Evolutionary conservation across 495 filamentous ascomycete species (phyloP).

Genomic region (Podospora australis): DNA sequence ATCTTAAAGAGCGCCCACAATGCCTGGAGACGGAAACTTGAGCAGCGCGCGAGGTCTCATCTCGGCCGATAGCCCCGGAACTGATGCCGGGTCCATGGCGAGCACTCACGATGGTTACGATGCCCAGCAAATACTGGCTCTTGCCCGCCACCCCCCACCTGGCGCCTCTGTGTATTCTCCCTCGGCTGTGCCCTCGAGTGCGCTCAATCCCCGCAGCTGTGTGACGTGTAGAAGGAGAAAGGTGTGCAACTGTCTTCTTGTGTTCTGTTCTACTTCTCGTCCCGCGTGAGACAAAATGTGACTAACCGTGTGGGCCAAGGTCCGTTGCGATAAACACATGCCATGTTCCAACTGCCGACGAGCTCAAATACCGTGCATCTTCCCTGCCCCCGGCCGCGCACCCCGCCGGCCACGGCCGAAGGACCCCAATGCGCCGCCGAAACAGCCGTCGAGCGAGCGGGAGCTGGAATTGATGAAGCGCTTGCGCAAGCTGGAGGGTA

Average conservation of each 20-base stretch:
- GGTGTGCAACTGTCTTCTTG: slow-evolving; percentile 38
- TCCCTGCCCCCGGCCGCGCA: slow-evolving; percentile 75
- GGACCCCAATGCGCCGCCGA: slow-evolving; percentile 47
- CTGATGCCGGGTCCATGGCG: slow-evolving; percentile 9
- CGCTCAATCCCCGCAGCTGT: slow-evolving; percentile 65
- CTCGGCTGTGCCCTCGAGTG: slow-evolving; percentile 29
- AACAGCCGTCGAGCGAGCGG: slow-evolving; percentile 47
- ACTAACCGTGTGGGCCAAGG: slow-evolving; percentile 14
- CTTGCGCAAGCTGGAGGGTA: slow-evolving; percentile 70
- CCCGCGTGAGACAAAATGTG: neutral
- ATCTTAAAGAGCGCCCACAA: neutral
- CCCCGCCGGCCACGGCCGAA: slow-evolving; percentile 60
- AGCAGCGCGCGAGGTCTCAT: slow-evolving; percentile 1
- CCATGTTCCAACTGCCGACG: slow-evolving; percentile 82
- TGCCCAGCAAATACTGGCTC: slow-evolving; percentile 60
- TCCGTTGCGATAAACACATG: slow-evolving; percentile 73
- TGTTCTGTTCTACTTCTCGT: neutral
- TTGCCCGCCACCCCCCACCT: slow-evolving; percentile 60
- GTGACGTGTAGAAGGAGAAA: slow-evolving; percentile 79
- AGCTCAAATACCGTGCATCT: slow-evolving; percentile 73
- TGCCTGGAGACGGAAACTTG: slow-evolving; percentile 13
- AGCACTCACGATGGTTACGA: slow-evolving; percentile 24
- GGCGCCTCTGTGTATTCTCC: slow-evolving; percentile 48
- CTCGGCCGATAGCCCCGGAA: slow-evolving; percentile 12
- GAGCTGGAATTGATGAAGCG: slow-evolving; percentile 72